phyloP scores from a whole-genome alignment of 169 alveolate species.

The Plasmodium gonderi region DNA sequence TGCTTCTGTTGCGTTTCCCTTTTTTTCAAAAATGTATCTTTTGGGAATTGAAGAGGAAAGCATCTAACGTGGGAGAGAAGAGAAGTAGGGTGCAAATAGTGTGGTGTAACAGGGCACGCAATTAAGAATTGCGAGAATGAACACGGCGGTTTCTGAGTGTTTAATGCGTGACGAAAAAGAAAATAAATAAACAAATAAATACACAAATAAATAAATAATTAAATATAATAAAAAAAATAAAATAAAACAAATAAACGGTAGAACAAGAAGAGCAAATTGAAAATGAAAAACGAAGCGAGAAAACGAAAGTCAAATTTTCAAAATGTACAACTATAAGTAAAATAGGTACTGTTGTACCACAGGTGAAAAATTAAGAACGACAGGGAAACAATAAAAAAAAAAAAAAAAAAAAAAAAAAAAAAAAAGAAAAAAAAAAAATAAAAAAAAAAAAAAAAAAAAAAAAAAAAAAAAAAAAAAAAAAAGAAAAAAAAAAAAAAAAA shows the following conservation, averaged over 20 bases:
- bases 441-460: background rate
- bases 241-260: background rate
- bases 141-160: background rate
- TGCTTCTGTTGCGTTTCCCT: constrained; percentile 43
- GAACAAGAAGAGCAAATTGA: background rate
- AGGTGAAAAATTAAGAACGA: background rate
- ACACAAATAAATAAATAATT: background rate
- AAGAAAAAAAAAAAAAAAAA: too few relatives aligned
- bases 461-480: background rate
- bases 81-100: background rate
- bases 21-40: constrained; percentile 43
- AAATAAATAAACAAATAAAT: background rate
- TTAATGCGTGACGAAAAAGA: background rate
- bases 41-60: constrained; percentile 50
- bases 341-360: too few relatives aligned
- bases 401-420: background rate
- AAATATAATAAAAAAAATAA: background rate
- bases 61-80: constrained; percentile 29
- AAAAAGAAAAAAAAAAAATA: background rate
- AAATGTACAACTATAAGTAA: too few relatives aligned
- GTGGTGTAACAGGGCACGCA: background rate
- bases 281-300: background rate
- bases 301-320: background rate
- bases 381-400: background rate
- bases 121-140: too few relatives aligned